Conservation (phyloP, 2,329 filamentous ascomycete species). For the Scedosporium minutisporum region DNA sequence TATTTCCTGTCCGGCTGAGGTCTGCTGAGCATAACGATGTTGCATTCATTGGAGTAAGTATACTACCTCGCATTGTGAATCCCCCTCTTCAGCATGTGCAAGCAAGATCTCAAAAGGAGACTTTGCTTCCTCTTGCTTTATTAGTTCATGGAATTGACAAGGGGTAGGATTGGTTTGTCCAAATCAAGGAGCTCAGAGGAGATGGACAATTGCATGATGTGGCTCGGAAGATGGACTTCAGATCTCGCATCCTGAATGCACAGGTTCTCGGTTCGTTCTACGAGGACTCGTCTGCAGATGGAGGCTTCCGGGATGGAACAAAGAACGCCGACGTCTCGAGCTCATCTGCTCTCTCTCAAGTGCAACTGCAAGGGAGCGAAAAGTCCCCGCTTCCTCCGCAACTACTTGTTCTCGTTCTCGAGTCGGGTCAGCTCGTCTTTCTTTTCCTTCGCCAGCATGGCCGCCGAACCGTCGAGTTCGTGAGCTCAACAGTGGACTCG, state of each 20-base stretch:
- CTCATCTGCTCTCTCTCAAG: not conserved
- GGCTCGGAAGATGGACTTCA: slow-evolving; percentile 71
- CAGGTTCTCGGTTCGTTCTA: slow-evolving; percentile 52
- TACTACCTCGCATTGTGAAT: slow-evolving; percentile 1
- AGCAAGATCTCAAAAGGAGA: not conserved
- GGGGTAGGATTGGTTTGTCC: slow-evolving; percentile 63
- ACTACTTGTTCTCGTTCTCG: slow-evolving; percentile 66
- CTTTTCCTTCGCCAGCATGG: slow-evolving; percentile 49
- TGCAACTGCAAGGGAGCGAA: not conserved
- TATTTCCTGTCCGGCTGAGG: slow-evolving; percentile 71
- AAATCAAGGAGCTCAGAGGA: slow-evolving; percentile 64
- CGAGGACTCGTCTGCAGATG: not conserved
- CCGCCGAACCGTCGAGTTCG: slow-evolving; percentile 46
- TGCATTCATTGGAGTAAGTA: slow-evolving; percentile 68
- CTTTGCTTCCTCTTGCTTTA: slow-evolving; percentile 7
- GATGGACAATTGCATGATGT: slow-evolving; percentile 66
- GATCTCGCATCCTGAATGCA: slow-evolving; percentile 68
- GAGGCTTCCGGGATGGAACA: slow-evolving; percentile 5
- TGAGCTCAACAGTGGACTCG: slow-evolving; percentile 47
- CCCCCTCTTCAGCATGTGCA: not conserved
- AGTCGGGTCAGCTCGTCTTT: slow-evolving; percentile 65
- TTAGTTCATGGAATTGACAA: not conserved
- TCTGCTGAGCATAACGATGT: slow-evolving; percentile 66
- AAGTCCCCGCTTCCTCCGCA: slow-evolving; percentile 55
- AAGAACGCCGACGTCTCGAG: slow-evolving; percentile 7